Evolutionary conservation across 1,139 yeast species (phyloP).

Genomic region (Sugiyamaella japonica): DNA sequence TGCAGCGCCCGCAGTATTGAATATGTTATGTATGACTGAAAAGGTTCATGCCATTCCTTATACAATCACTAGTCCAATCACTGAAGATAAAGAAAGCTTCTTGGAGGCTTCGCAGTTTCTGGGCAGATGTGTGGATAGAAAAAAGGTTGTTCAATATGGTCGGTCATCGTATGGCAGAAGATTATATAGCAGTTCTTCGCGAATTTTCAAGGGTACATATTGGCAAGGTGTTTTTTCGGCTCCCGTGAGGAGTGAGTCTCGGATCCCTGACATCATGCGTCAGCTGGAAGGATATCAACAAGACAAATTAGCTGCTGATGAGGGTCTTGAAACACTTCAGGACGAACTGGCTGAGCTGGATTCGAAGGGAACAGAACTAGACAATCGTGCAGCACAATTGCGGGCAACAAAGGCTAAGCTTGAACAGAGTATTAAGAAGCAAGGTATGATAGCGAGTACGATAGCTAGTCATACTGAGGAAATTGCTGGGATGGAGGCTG

Average conservation of each 20-base stretch:
- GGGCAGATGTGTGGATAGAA: constrained; percentile 17
- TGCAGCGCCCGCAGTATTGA: constrained; percentile 75
- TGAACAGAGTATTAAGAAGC: background rate
- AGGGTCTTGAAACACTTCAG: constrained; percentile 10
- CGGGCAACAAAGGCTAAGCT: background rate
- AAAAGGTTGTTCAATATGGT: constrained; percentile 2
- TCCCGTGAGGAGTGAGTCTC: background rate
- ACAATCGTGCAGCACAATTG: background rate
- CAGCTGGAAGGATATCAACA: background rate
- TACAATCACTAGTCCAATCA: constrained; percentile 35
- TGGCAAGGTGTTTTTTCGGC: constrained; percentile 1
- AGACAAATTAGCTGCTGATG: background rate
- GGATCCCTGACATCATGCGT: background rate
- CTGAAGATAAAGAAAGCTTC: constrained; percentile 8
- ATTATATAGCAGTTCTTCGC: background rate
- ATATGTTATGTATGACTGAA: constrained; percentile 66
- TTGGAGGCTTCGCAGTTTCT: background rate
- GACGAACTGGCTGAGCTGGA: background rate
- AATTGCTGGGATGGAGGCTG: constrained; percentile 7
- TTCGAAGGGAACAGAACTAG: background rate
- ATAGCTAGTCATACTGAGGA: background rate
- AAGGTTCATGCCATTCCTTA: constrained; percentile 67
- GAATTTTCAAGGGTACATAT: background rate
- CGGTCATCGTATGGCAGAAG: constrained; percentile 10
- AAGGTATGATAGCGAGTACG: background rate